These are phyloP conservation scores for Acephala macrosclerotiorum DNA, from an alignment of 2,329 filamentous ascomycete genomes.

Conservation along the genomic window DNA sequence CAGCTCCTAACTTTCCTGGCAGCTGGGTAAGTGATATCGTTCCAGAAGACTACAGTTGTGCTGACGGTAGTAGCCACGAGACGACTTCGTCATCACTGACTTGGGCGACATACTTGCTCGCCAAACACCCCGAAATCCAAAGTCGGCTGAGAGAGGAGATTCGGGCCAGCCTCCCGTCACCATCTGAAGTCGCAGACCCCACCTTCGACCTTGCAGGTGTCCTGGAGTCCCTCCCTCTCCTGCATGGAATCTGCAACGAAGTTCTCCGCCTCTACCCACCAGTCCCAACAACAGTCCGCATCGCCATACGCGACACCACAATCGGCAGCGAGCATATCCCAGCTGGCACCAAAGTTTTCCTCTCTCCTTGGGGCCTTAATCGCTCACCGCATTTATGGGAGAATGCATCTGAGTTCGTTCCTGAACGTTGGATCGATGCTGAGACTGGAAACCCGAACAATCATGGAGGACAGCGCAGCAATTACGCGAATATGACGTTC, in stretches of 20 bases:
- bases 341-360: conserved; percentile 60
- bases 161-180: conserved; percentile 50
- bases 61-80: conserved; percentile 62
- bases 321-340: conserved; percentile 65
- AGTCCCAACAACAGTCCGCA: conserved; percentile 69
- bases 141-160: conserved; percentile 67
- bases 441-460: conserved; percentile 34
- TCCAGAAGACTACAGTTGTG: not conserved
- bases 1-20: conserved; percentile 90
- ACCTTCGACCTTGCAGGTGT: conserved; percentile 52
- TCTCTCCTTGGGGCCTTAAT: conserved; percentile 65
- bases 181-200: conserved; percentile 14
- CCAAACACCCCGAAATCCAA: conserved; percentile 65
- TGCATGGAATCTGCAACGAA: conserved; percentile 73
- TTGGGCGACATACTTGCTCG: conserved; percentile 71
- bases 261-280: conserved; percentile 72
- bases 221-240: conserved; percentile 70
- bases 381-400: conserved; percentile 65
- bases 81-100: conserved; percentile 78
- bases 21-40: conserved; percentile 58
- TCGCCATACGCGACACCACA: conserved; percentile 61
- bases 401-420: conserved; percentile 63
- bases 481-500: conserved; percentile 83
- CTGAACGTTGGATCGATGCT: conserved; percentile 60
- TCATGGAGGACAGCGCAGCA: conserved; percentile 74